phyloP scores from a whole-genome alignment of 1,139 yeast species.

The Pneumocystis carinii region DNA sequence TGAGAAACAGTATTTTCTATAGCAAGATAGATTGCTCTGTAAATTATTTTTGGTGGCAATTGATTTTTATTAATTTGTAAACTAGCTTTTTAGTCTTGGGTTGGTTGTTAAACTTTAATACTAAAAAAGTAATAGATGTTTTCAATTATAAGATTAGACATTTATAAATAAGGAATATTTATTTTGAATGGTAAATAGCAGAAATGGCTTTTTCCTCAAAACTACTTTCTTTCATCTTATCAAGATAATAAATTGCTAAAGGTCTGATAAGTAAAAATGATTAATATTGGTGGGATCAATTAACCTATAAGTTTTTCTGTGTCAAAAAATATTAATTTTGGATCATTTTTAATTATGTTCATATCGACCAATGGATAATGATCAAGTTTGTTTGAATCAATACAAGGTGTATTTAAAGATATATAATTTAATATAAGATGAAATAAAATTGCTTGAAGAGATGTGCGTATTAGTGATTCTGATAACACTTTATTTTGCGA shows the following conservation, averaged over 20 bases:
- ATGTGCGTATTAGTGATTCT: neutral
- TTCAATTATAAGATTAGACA: neutral
- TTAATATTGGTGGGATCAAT: neutral
- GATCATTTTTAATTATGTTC: neutral
- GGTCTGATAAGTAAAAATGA: neutral
- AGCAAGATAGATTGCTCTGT: neutral
- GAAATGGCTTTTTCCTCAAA: neutral
- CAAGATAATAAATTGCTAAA: neutral
- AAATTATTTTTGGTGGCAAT: neutral
- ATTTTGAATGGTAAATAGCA: neutral
- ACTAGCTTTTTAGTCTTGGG: neutral
- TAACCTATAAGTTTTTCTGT: neutral
- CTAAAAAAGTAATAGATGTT: neutral
- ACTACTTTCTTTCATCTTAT: neutral
- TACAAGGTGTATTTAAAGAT: neutral
- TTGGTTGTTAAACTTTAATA: neutral
- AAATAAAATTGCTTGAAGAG: neutral
- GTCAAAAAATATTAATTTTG: neutral
- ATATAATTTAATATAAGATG: neutral
- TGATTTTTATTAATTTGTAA: neutral
- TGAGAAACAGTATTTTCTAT: neutral
- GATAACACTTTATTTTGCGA: neutral
- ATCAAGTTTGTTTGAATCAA: neutral
- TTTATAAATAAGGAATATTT: neutral
- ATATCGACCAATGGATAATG: neutral